Base-by-base conservation (phyloP, 2,329 filamentous ascomycete species). In the Diaporthe sp. region DNA sequence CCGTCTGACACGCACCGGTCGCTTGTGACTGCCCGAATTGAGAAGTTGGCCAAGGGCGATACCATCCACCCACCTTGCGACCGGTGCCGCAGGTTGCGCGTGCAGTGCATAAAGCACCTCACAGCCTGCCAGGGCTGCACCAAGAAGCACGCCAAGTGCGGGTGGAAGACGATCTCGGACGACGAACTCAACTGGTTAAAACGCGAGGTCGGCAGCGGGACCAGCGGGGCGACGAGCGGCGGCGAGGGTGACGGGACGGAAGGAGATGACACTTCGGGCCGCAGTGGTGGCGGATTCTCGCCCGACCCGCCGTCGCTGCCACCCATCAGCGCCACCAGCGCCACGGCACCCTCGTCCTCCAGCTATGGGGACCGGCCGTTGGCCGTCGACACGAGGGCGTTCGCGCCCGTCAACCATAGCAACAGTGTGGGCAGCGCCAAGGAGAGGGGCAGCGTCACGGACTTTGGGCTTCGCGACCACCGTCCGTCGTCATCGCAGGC, bases 101-200 rank as follows among this genome's bases (percentile, higher is more conserved):
- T 95, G 85, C 91, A 95, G 75, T 98, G 95, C 77, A 87, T 96
- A 65, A 97, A 97, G 84, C 94, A 98, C 77, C 87, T 97, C 53
- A 97, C 95, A 0, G 94, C 95, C 12, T 98, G 95, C 81, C 91
- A 93, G 83, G 95, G 94, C 31, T 98, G 95, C 83, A 97, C 95
- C 0, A 96, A 94, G 82, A 97, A 97, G 82, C 95, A 98, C 82
- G 94, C 94, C 28, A 96, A 95, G 80, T 98, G 95, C 82, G 92
- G 92, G 20, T 98, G 95, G 95, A 94, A 92, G 79, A 92, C 94
- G 60, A 91, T 97, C n/a, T 92, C 91, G 22, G 91, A 94, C 44
- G 92, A 93, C 4, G 95, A 98, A 76, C 80, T 86, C 39, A 80
- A 80, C 4, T 80, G 82, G 78, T 78, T 85, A 4, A 84, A 82